These are phyloP conservation scores for Marasmius oreades DNA, from an alignment of 1,284 basidiomycete genomes.

Conservation along the genomic window DNA sequence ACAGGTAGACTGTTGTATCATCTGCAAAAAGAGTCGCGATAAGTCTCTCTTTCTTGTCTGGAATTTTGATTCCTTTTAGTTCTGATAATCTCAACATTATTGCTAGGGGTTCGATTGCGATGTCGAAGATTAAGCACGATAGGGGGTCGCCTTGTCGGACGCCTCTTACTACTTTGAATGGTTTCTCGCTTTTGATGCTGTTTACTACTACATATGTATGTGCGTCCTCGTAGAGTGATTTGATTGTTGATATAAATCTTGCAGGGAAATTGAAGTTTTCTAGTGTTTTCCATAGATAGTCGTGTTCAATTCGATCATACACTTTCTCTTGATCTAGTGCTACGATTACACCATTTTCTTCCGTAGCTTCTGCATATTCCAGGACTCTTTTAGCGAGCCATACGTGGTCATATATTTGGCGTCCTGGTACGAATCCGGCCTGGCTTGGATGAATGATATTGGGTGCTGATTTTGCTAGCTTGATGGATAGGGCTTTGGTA, in stretches of 20 bases:
- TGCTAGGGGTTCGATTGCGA: too few relatives aligned
- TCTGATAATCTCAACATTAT: not conserved
- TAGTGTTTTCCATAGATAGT: conserved; percentile 18
- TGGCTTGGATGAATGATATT: too few relatives aligned
- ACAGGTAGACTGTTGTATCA: too few relatives aligned
- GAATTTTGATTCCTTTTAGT: not conserved
- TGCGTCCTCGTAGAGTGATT: conserved; percentile 19
- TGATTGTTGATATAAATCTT: conserved; percentile 13
- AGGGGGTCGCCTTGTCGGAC: conserved; percentile 22
- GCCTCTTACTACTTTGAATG: not conserved
- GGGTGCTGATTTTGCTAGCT: too few relatives aligned
- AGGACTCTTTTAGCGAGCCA: conserved; percentile 16
- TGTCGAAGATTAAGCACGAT: conserved; percentile 25
- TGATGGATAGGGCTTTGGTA: too few relatives aligned
- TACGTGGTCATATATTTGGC: conserved; percentile 19
- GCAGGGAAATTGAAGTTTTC: conserved; percentile 11
- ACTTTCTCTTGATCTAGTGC: too few relatives aligned
- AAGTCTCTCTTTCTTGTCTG: not conserved
- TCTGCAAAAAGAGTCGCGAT: not conserved
- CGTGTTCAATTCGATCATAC: too few relatives aligned
- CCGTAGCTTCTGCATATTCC: conserved; percentile 17
- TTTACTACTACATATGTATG: conserved; percentile 20
- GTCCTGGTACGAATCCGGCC: conserved; percentile 18
- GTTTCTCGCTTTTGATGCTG: conserved; percentile 6
- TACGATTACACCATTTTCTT: conserved; percentile 17